Base-by-base conservation (phyloP, 495 filamentous ascomycete genomes). In the Cercophora sp. region DNA sequence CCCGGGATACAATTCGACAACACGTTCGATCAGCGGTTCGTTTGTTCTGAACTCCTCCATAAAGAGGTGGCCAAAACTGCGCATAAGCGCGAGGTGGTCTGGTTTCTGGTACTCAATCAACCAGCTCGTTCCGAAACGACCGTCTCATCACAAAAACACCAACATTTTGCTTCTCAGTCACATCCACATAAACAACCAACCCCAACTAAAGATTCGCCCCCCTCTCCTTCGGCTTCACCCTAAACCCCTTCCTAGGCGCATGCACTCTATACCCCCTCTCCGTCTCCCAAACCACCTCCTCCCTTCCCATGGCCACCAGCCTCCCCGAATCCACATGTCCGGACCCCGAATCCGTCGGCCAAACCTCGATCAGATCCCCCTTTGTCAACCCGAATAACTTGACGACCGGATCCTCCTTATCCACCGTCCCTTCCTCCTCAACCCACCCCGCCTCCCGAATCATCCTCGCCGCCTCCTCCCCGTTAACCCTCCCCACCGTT, bases 311-410 rank as follows among this genome's bases (percentile, higher is more conserved):
- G 20, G 61, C 69, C 15, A 81, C 69, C 53, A 84, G 54, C 37
- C 43, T 64, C 0, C 82, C 83, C 8, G 57, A 51, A 61, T 86
- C 84, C 48, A 73, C 73, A 56, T 80, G 70, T 8, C 35, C 66
- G 36, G 66, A 75, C 8, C 83, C 84, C 22, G 71, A 74, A 56
- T 85, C 81, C 8, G 70, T 76, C 5, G 82, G 81, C 66, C 73
- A 79, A 43, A 84, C 55, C 59, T 78, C 67, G 10, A 85, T 73
- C 46, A 63, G 37, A 13, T 66, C 55, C 1, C 80, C 80, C 56
- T 73, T 74, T 48, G 61, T 61, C 54, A 83, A 50, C 1, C 70
- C 70, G 34, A 53, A 46, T 6, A 53, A 58, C 25, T 53, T 53
- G 4, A 62, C 67, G 13, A 68, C 26, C 29, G 56, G 49, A 45